Evolutionary conservation across 345 rosid genomes (phyloP), one percentile per base, ranked within the genome.

Genomic region (Alliaria petiolata): DNA sequence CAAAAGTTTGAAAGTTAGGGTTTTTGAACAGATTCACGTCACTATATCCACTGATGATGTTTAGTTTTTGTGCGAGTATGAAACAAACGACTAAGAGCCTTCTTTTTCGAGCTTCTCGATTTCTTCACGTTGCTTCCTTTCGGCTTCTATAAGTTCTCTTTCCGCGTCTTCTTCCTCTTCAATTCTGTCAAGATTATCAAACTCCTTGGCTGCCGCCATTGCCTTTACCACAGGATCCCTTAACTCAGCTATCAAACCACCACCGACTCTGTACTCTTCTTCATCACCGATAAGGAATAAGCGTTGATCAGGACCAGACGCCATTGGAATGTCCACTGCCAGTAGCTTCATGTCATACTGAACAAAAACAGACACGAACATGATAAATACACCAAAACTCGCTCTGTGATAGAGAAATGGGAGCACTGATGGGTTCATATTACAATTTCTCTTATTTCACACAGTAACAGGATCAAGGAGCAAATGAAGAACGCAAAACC

Each of bases 221-320:
- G 97, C 99, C 77, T 84, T 95, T 52, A 89, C 84, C 13, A 91
- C 90, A 2, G 99, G 99, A 80, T 91, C 99, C 79, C 97, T 81
- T 64, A 91, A 81, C 81, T 85, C 84, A 19, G 89, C 80, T 55
- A 95, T 91, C 53, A 95, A 71, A 60, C 99, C 97, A 28, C 90
- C 95, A 22, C 97, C 97, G 8, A 93, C 77, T 79, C 81, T 82
- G 84, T 91, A 91, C 74, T 91, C 97, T 53, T 87, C 87, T 83
- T 93, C 95, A 36, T 93, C 91, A 8, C 98, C 97, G 43, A 88
- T 81, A 55, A 93, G 73, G 79, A 80, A 91, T 16, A 95, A 46
- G 15, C 87, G 84, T 81, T 95, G 97, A 70, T 95, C 96, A 52
- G 95, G 96, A 62, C 93, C 99, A 53, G 95, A 80, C 47, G 87